Evolutionary conservation across 2,329 filamentous ascomycete species (phyloP).

Genomic region (Colletotrichum magnum): DNA sequence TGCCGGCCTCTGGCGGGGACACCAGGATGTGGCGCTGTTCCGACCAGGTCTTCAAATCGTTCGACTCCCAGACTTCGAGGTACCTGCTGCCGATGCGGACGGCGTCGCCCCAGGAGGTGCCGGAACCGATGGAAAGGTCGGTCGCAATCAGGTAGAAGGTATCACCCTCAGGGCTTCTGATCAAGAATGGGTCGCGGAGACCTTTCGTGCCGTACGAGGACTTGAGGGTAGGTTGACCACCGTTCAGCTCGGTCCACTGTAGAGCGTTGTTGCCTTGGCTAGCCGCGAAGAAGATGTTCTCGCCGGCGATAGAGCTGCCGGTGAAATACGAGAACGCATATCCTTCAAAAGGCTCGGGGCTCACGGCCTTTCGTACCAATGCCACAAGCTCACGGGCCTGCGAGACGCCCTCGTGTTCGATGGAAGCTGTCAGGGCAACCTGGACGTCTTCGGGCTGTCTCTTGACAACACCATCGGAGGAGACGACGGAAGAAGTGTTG

Average conservation of each 20-base stretch:
- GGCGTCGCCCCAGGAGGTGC: constrained; percentile 65
- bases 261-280: constrained; percentile 67
- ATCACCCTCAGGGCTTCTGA: constrained; percentile 64
- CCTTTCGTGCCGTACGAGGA: constrained; percentile 64
- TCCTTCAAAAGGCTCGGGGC: constrained; percentile 54
- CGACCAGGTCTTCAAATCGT: constrained; percentile 65
- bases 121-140: constrained; percentile 67
- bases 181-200: constrained; percentile 67
- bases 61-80: constrained; percentile 67
- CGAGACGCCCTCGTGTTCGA: constrained; percentile 43
- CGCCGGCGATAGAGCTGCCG: constrained; percentile 57
- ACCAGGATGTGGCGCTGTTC: constrained; percentile 64
- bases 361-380: constrained; percentile 50
- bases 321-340: constrained; percentile 69
- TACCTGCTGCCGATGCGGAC: constrained; percentile 64
- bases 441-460: constrained; percentile 46
- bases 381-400: constrained; percentile 51
- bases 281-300: constrained; percentile 67
- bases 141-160: constrained; percentile 67
- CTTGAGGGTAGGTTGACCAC: constrained; percentile 59
- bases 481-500: constrained; percentile 51
- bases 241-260: constrained; percentile 65
- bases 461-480: constrained; percentile 52
- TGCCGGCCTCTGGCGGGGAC: constrained; percentile 63
- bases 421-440: constrained; percentile 54